phyloP scores from a whole-genome alignment of 75 land plant species.

The Sequoiadendron giganteum region DNA sequence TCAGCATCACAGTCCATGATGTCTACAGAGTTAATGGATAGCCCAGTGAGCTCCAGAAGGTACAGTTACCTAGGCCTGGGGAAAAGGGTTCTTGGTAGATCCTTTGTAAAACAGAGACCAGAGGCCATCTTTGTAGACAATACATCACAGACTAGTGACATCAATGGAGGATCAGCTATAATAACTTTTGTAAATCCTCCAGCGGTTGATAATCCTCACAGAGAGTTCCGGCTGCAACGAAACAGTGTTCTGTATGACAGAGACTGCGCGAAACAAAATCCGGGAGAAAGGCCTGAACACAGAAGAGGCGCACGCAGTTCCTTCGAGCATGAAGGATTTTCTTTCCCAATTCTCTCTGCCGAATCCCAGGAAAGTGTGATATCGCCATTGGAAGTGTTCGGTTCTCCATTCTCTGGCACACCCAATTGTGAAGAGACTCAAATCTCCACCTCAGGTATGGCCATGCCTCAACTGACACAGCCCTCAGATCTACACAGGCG shows the following conservation, averaged over 20 bases:
- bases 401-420: not conserved
- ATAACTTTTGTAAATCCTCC: not conserved
- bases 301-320: not conserved
- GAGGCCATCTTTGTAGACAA: not conserved
- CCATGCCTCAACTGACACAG: not conserved
- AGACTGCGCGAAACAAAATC: not conserved
- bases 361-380: not conserved
- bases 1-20: not conserved
- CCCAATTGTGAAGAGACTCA: not conserved
- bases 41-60: constrained; percentile 5
- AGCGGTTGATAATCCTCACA: too few species aligned
- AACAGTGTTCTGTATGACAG: not conserved
- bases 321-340: not conserved
- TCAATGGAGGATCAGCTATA: not conserved
- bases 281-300: not conserved
- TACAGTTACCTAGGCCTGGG: not conserved
- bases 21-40: not conserved
- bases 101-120: not conserved
- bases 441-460: not conserved
- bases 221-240: too few species aligned
- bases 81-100: not conserved
- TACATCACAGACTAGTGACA: not conserved
- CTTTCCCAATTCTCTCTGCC: not conserved
- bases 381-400: not conserved
- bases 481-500: not conserved